These are phyloP conservation scores for Gardenia jasminoides DNA, from an alignment of 257 asterid species.

Conservation along the genomic window DNA sequence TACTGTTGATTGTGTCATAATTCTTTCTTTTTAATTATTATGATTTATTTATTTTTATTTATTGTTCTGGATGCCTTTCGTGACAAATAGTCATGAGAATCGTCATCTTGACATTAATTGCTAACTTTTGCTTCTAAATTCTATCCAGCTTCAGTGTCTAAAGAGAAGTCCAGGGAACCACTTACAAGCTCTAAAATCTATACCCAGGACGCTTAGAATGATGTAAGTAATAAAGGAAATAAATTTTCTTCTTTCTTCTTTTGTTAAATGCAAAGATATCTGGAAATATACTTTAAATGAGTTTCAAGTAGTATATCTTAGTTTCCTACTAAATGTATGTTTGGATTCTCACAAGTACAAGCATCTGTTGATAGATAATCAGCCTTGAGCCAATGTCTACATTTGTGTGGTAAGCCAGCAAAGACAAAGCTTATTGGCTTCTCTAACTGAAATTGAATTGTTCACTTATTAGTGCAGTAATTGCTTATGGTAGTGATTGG, in stretches of 20 bases:
- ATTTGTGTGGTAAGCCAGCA: not conserved
- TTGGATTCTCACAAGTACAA: not conserved
- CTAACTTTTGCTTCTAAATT: constrained; percentile 23
- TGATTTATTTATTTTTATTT: too few relatives aligned
- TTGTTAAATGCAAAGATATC: not conserved
- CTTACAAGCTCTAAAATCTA: constrained; percentile 83
- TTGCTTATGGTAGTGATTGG: not conserved
- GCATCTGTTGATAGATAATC: not conserved
- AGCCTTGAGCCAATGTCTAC: not conserved
- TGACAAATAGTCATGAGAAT: not conserved
- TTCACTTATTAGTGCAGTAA: not conserved
- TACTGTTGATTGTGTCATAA: not conserved
- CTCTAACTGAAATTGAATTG: not conserved
- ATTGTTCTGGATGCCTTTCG: not conserved
- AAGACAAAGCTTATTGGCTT: not conserved
- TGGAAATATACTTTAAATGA: not conserved
- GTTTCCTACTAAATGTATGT: not conserved
- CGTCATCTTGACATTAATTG: constrained; percentile 10
- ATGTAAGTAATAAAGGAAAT: constrained; percentile 52
- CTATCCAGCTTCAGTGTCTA: constrained; percentile 66
- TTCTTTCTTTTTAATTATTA: not conserved
- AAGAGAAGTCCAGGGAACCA: constrained; percentile 76
- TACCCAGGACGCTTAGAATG: constrained; percentile 98
- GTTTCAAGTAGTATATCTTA: not conserved
- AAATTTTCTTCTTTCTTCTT: not conserved